Conservation (phyloP, 2,329 filamentous ascomycete species). For the Penicillium sumatraense region DNA sequence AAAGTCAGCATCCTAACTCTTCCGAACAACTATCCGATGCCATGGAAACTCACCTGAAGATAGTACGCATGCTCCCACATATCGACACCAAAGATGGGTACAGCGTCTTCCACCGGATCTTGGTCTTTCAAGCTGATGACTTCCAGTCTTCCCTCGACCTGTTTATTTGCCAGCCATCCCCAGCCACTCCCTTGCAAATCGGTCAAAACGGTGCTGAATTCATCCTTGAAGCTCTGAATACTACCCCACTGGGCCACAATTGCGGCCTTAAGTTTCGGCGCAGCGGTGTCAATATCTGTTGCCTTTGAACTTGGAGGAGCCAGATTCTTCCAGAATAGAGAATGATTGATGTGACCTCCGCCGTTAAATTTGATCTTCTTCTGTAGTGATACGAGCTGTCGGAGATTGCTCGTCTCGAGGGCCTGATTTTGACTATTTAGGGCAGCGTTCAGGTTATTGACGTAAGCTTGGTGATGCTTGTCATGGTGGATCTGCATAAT, state of each 20-base stretch:
- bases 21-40: neutral
- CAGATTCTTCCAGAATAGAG: constrained; percentile 88
- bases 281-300: constrained; percentile 59
- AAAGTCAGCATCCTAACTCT: neutral
- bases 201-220: constrained; percentile 68
- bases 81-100: constrained; percentile 80
- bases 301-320: constrained; percentile 64
- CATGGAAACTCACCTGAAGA: constrained; percentile 63
- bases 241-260: constrained; percentile 71
- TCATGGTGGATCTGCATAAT: constrained; percentile 96
- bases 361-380: constrained; percentile 82
- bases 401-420: constrained; percentile 62
- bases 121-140: constrained; percentile 87
- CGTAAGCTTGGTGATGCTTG: constrained; percentile 93
- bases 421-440: constrained; percentile 67
- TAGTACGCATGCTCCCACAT: constrained; percentile 98
- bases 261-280: constrained; percentile 62
- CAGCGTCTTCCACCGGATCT: constrained; percentile 75
- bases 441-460: constrained; percentile 83
- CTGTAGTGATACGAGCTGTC: constrained; percentile 68
- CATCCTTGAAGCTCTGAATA: constrained; percentile 66
- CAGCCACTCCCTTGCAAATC: constrained; percentile 83
- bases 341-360: constrained; percentile 92
- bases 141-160: constrained; percentile 62
- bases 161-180: constrained; percentile 79